Base-by-base conservation (phyloP, 176 grass and related monocot species). In the Triticum monococcum region DNA sequence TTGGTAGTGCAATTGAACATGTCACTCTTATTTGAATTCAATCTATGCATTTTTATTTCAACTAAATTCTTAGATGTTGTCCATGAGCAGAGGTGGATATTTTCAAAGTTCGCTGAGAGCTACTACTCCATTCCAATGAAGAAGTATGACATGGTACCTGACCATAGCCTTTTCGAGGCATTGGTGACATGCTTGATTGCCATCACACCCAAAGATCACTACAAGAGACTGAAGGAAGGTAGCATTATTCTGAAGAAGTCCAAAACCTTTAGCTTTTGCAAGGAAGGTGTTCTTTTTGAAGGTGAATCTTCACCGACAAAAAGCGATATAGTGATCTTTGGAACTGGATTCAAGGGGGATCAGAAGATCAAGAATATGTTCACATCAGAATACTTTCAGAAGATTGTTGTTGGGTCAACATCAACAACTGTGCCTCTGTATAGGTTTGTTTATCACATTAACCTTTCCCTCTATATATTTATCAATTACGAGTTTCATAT, bases 341-440 rank as follows among this genome's bases (percentile, higher is more conserved):
- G 40, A 75, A 75, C 72, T 75, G 87, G 91, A 10, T 92, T 80
- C 25, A 87, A 40, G 30, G 91, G 87, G 1, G 91, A 92, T 59
- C 46, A 65, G 13, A 92, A 92, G 73, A 88, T 92, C 50, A 87
- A 80, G 59, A 45, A 71, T 9, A 93, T 93, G 22, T 93, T 93
- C 64, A 93, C 9, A 40, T 93, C 88, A 70, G 60, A 89, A 54
- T 90, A 87, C 18, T 93, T 90, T 13, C 77, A 32, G 12, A 80
- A 38, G 25, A 68, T 90, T 8, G 60, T 69, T 6, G 38, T 85
- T 45, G 85, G 91, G 8, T 88, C 88, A 73, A 56, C 62, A 16
- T 45, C 45, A 43, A 71, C 91, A 8, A 87, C 85, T 30, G 84
- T 93, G 4, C 84, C 91, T 54, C 80, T 90, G 8, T 88, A 93